Base-by-base conservation (phyloP, 2,329 filamentous ascomycete species). In the Colletotrichum camelliae region DNA sequence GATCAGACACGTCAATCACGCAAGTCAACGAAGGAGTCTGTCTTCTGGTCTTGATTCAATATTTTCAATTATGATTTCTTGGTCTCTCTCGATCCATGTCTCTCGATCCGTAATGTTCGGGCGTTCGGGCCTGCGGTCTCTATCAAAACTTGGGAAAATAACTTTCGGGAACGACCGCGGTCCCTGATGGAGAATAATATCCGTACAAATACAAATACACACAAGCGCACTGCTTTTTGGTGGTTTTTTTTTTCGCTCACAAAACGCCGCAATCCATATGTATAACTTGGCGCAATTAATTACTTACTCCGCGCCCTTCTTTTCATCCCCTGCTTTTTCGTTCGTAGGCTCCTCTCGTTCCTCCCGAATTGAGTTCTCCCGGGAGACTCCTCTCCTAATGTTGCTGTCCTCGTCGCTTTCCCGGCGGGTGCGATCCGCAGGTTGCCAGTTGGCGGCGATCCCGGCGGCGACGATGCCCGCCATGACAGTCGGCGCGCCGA, bases 401-500 rank as follows among this genome's bases (percentile, higher is more conserved):
- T 58, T 67, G 60, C 78, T 81, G 21, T 79, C 80, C 70, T 85
- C 85, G 67, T 85, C 84, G 33, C 83, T 80, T 7, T 81, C 80
- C 67, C 84, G 85, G 21, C 79, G 81, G 21, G 35, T 85, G 10
- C 90, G 86, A 75, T 93, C 92, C 70, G 92, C 90, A 1, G 94
- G 94, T 64, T 93, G 94, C 94, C 94, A 96, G 35, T 93, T 93
- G 16, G 92, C 94, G 39, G 92, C 94, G 39, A 96, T 91, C 80
- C 93, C 93, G 58, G 94, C 94, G 10, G 94, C 94, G 66, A 96
- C 91, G 74, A 96, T 93, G 76, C 94, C 94, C n/a, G 94, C 93
- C 94, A 96, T 96, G 76, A 95, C 94, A 9, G 93, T 92, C 2
- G 94, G 93, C 3, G 94, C 93, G 13, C 93, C 94, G 13, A 96